Evolutionary conservation across 345 rosid genomes (phyloP), one percentile per base, ranked within the genome.

Genomic region (Citrus mangshanensis): DNA sequence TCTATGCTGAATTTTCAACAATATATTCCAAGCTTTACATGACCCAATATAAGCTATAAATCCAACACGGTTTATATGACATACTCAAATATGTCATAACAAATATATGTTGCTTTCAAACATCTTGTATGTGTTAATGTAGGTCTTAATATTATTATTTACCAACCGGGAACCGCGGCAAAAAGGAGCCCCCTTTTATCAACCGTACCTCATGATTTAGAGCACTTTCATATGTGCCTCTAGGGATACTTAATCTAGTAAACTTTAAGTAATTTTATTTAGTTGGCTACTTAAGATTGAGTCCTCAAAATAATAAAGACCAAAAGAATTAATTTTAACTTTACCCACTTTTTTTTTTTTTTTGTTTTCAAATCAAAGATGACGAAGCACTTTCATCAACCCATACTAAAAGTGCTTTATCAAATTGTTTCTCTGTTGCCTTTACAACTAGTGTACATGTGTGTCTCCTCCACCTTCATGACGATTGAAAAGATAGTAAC

Each of bases 91-190:
- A 49, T 1, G 19, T 51, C 66, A 27, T 30, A 3, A 27, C 32
- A 12, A 61, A 61, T 24, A 9, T 27, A 9, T 12, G 19, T 61
- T 9, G 64, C 1, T 22, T 60, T 60, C 24, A 7, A 24, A 60
- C 0, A 25, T 60, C 12, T 24, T 19, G 30, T 10, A 27, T 27
- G 16, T 42, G 51, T 12, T 12, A 42, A 42, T 12, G 32, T n/a
- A 40, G 22, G 34, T 3, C 7, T 55, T 72, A 54, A 72, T 18
- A 7, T 63, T 51, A 51, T 4, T 18, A 16, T 60, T 22, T 22
- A 59, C 69, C 75, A 70, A 77, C 80, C 69, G 75, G 69, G 54
- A 70, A 14, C 68, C 9, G 42, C 19, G 49, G 24, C 22, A 38
- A 58, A 77, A 10, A 51, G 68, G 79, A 68, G 38, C 74, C 68